Conservation (phyloP, 768 basidiomycete species). For the Podaxis sp. region DNA sequence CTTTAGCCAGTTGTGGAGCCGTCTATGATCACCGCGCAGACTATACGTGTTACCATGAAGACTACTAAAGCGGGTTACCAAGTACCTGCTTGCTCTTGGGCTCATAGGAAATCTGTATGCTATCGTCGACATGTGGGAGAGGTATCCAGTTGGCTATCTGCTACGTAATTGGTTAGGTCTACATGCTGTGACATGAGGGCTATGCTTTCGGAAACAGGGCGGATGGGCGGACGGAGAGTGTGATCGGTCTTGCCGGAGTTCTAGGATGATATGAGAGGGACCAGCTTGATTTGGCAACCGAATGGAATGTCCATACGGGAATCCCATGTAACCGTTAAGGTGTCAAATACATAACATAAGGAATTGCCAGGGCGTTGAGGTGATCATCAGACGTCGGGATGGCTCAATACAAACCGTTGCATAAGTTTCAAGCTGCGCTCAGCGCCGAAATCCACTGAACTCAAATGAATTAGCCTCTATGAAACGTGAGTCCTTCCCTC, state of each 20-base stretch:
- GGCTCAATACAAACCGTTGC: background rate
- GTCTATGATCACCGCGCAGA: background rate
- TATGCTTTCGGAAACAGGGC: background rate
- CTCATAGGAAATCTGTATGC: background rate
- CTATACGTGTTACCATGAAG: background rate
- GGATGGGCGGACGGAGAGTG: background rate
- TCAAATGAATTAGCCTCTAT: background rate
- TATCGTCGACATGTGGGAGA: background rate
- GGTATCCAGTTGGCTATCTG: background rate
- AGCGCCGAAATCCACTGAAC: background rate
- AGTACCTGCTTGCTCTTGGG: background rate
- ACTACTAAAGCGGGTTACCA: background rate
- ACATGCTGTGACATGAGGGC: background rate
- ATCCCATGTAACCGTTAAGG: background rate
- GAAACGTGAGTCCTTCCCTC: no score
- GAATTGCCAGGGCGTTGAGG: background rate
- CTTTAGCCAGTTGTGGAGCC: background rate
- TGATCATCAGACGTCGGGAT: background rate
- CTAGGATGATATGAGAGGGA: background rate
- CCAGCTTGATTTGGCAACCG: background rate
- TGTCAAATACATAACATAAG: background rate
- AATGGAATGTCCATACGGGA: background rate
- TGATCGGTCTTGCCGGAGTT: background rate
- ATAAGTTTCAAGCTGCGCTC: background rate
- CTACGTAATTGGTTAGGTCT: background rate